Conservation (phyloP, 2,329 filamentous ascomycete species). For the Trichophyton simii region DNA sequence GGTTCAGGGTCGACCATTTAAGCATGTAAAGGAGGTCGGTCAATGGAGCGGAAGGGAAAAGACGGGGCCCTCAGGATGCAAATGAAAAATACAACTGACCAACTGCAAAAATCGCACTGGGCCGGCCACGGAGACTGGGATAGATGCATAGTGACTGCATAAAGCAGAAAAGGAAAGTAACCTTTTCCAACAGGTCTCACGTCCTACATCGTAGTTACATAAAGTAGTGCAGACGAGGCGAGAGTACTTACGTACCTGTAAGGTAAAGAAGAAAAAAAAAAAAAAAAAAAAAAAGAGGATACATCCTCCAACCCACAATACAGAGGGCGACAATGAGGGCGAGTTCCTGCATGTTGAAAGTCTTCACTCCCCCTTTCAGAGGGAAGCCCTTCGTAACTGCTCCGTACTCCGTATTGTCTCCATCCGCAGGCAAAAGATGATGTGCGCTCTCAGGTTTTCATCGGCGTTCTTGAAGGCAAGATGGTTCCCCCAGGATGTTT, state of each 20-base stretch:
- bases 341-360: neutral
- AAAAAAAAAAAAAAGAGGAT: neutral
- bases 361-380: neutral
- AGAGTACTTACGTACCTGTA: neutral
- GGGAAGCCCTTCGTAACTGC: neutral
- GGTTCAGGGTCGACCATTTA: neutral
- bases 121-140: neutral
- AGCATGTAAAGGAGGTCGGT: too few relatives aligned
- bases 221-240: slow-evolving; percentile 1
- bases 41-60: too few relatives aligned
- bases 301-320: neutral
- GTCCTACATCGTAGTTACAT: neutral
- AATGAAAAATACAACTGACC: neutral
- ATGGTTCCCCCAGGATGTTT: neutral
- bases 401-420: neutral
- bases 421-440: neutral
- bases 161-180: neutral
- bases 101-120: slow-evolving; percentile 1
- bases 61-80: too few relatives aligned
- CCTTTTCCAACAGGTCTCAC: slow-evolving; percentile 3
- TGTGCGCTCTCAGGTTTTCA: neutral
- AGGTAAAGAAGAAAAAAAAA: neutral
- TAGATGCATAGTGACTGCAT: slow-evolving; percentile 4
- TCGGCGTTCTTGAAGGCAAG: neutral
- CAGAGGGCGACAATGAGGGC: neutral